Percentiles rank a stretch among this genome's conserved stretches.
These are phyloP conservation scores for Calocybe gangraenosa DNA, from an alignment of 768 basidiomycete genomes.

Conservation along the genomic window DNA sequence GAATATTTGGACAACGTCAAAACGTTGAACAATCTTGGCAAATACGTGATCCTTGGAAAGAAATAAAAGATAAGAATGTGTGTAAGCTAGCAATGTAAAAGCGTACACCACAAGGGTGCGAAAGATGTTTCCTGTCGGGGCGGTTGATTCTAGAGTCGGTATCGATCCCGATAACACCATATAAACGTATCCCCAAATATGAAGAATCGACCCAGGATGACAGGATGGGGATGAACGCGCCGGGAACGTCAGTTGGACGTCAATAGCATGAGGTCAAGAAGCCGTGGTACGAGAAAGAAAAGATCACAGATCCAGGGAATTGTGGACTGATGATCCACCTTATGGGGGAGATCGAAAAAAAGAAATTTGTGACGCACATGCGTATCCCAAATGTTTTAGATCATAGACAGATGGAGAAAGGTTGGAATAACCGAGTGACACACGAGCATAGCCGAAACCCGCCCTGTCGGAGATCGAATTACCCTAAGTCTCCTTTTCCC, in stretches of 20 bases:
- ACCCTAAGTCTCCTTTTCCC: no score
- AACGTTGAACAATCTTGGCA: constrained; percentile 4
- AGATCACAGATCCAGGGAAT: constrained; percentile 6
- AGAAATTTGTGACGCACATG: constrained; percentile 1
- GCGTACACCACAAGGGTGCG: background rate
- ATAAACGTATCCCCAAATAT: constrained; percentile 1
- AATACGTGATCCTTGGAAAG: constrained; percentile 1
- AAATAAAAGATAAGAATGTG: constrained; percentile 1
- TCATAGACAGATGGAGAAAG: constrained; percentile 10
- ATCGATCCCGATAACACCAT: constrained; percentile 1
- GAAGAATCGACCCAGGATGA: constrained; percentile 3
- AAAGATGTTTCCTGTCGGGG: background rate
- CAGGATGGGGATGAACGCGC: background rate
- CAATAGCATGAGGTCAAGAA: background rate
- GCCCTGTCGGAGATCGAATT: constrained; percentile 7
- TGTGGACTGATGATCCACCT: constrained; percentile 10
- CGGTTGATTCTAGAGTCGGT: background rate
- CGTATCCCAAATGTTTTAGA: constrained; percentile 3
- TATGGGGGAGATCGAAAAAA: constrained; percentile 11
- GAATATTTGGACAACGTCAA: background rate
- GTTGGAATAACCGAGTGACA: background rate
- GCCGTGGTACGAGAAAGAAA: background rate
- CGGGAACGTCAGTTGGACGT: background rate
- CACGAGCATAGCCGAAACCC: background rate
- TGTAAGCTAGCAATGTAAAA: background rate